Base-by-base conservation (phyloP, 1,139 yeast species). In the Candida frijolesensis region DNA sequence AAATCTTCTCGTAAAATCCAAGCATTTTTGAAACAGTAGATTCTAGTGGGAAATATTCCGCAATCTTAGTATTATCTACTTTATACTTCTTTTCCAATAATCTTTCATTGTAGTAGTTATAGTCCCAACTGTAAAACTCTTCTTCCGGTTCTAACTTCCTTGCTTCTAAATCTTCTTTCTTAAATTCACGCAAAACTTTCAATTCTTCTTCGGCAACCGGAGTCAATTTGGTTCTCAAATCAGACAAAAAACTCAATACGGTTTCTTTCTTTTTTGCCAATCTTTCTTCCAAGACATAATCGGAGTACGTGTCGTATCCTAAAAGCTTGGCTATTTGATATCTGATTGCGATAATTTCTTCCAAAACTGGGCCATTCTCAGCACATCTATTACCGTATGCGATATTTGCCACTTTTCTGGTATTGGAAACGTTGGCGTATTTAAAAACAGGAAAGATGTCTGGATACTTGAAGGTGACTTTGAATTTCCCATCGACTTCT, bases 401-500 rank as follows among this genome's bases (percentile, higher is more conserved):
- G 43, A 80, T 60, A 59, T 75, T 85, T 0, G 90, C 89, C 18
- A 65, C 62, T 63, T 82, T 84, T 66, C 96, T 79, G 2, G 95
- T 87, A 14, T 78, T 79, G 40, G 83, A 79, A 54, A 71, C 70
- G 51, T 77, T 73, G 43, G 95, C 92, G 64, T 83, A 81, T 64
- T 86, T 85, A 65, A 87, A 69, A n/a, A 85, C 85, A 0, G 96
- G 96, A 57, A 85, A 71, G 48, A 86, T 70, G 62, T 89, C 96
- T 4, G 96, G 94, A 61, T 87, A 87, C 65, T 89, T 87, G 72
- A 80, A 89, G 3, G 95, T 85, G 74, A 89, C 85, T 63, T 85
- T 85, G 61, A 70, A 78, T 60, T 78, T 79, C 12, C 78, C 83
- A 44, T 70, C 76, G 15, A 70, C 64, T 53, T 69, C 66, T 50